Evolutionary conservation across 1,284 basidiomycete genomes (phyloP), one percentile per base, ranked within the genome.

Genomic region (Blastosporella zonata): DNA sequence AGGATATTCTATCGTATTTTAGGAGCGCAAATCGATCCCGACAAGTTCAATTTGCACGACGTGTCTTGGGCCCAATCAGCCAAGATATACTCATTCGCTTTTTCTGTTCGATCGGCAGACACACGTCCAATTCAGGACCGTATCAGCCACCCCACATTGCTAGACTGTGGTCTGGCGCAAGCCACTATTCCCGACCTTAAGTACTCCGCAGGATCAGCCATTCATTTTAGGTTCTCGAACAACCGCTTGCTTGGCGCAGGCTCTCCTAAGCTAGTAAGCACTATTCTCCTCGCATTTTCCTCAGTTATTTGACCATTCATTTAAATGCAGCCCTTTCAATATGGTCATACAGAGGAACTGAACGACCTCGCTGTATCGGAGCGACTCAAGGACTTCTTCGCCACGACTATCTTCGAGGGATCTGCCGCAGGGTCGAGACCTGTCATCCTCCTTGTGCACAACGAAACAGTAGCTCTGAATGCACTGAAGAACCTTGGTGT

Each of bases 151-250:
- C 71, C 71, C 5, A 56, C 47, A 6, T 52, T 68, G 0, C 53
- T 72, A 3, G 71, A 72, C 43, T 50, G 66, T 12, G 70, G 62
- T 6, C 58, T 65, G 46, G 61, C 65, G n/a, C 62, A 67, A 36
- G 63, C 62, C 6, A 42, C 36, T 1, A 23, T 63, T 21, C 62
- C 65, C 13, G 48, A 57, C 39, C 25, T 65, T 22, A 38, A 25
- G 6, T 49, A 58, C 4, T 50, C 49, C 9, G 36, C 45, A n/a
- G 47, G 35, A 8, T 53, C 60, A 1, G 51, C 59, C 2, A 47
- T 38, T 15, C 64, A 71, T 40, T 53, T 66, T 4, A 44, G 53
- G 0, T 46, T 59, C 21, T 20, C 28, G 2, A 53, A 54, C 34
- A 63, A 68, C 39, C 41, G 47, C 15, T 29, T 49, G 13, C 38